Evolutionary conservation across 1,284 basidiomycete genomes (phyloP), one percentile per base, ranked within the genome.

Genomic region (Sanghuangporus sanghuang): DNA sequence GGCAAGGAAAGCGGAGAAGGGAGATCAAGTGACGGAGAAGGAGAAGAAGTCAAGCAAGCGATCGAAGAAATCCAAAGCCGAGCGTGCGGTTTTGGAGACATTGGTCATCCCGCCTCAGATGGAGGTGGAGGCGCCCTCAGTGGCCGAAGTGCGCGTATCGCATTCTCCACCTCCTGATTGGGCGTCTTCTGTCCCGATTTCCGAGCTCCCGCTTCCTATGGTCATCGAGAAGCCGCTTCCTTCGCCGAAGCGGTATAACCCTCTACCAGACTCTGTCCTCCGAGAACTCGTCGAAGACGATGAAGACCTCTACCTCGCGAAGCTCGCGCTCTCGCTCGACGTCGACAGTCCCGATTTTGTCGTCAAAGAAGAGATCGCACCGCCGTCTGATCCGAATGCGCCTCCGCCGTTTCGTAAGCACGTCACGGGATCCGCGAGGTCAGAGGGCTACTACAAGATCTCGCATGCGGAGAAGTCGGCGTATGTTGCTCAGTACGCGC

Each of bases 381-480:
- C 78, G 38, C 72, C 73, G 63, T 44, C 71, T 44, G 72, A 72
- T 52, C 70, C 71, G 1, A 72, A 75, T 21, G 67, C 71, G 0
- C 76, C 76, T 2, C 73, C 75, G 18, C 76, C 82, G 27, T 82
- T 85, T 73, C 86, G 86, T 55, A 85, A 84, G 55, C 93, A 96
- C 71, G 67, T 83, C 60, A 90, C 89, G 0, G 94, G 94, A 32
- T 89, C 90, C 36, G 93, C 94, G 42, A 86, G 96, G 32, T 95
- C 95, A 0, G 93, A 98, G 76, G 96, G 97, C 0, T 94, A 89
- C 75, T 96, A 96, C 83, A 93, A 93, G 78, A 94, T 99, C 71
- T 89, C 93, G 0, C 90, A 95, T 66, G 86, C 89, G 3, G 92
- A 96, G 71, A 99, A 99, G 79, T 90, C 94, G 1, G 86, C 86